A percentile compares a stretch with the other conserved stretches of the same genome.
Conservation (phyloP, 2,329 filamentous ascomycete species). For the Hymenoscyphus fructigenus region DNA sequence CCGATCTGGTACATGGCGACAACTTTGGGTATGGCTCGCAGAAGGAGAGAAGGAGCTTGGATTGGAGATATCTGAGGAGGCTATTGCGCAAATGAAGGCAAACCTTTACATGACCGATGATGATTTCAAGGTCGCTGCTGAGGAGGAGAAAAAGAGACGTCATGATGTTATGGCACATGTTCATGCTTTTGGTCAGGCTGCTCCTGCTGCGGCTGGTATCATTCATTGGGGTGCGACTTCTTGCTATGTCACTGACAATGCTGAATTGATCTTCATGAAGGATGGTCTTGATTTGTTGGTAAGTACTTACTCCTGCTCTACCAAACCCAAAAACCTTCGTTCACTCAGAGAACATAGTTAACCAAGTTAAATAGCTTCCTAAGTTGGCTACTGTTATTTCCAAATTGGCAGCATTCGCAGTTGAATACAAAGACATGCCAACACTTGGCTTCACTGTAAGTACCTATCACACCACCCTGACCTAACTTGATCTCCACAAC, state of each 20-base stretch:
- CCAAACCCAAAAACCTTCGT: not conserved
- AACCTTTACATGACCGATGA: slow-evolving; percentile 71
- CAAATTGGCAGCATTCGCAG: slow-evolving; percentile 70
- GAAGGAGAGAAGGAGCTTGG: slow-evolving; percentile 80
- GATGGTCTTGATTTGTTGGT: slow-evolving; percentile 61
- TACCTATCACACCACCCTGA: not conserved
- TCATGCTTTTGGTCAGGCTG: slow-evolving; percentile 69
- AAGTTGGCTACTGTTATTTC: slow-evolving; percentile 77
- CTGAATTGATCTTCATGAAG: slow-evolving; percentile 65
- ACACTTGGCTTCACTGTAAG: slow-evolving; percentile 67
- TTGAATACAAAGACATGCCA: slow-evolving; percentile 69
- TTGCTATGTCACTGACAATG: slow-evolving; percentile 47
- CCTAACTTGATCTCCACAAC: not conserved
- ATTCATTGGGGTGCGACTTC: slow-evolving; percentile 64
- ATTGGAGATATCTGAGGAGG: slow-evolving; percentile 69
- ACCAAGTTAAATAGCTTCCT: slow-evolving; percentile 49
- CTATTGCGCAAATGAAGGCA: slow-evolving; percentile 71
- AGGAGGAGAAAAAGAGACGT: slow-evolving; percentile 71
- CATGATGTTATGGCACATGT: slow-evolving; percentile 67
- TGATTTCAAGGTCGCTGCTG: slow-evolving; percentile 69
- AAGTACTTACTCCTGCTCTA: not conserved
- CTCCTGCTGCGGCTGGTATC: slow-evolving; percentile 75
- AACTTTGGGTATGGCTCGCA: slow-evolving; percentile 73
- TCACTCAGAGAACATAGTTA: not conserved
- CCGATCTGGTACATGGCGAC: slow-evolving; percentile 74